These are phyloP conservation scores for Ricinus communis DNA, from an alignment of 345 rosid species.

Conservation along the genomic window DNA sequence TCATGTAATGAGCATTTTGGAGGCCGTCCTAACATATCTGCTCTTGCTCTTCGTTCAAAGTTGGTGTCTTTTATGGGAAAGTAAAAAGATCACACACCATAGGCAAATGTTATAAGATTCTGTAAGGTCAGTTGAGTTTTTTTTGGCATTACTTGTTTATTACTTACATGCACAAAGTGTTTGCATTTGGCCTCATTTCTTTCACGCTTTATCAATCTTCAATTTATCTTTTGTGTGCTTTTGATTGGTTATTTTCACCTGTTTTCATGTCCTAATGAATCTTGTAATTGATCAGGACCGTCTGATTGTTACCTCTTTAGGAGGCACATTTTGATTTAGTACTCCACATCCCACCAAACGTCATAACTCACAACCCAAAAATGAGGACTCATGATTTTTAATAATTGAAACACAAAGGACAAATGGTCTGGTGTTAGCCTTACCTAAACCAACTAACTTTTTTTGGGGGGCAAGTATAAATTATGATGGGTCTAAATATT, in stretches of 20 bases:
- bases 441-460: conserved; percentile 49
- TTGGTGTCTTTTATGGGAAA: conserved; percentile 13
- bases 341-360: conserved; percentile 13
- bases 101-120: conserved; percentile 14
- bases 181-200: conserved; percentile 15
- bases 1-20: neutral
- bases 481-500: neutral
- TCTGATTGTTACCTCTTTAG: conserved; percentile 9
- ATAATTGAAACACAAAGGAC: conserved; percentile 22
- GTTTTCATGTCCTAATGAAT: neutral
- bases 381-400: neutral
- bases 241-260: neutral
- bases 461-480: neutral
- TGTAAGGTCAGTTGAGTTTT: neutral
- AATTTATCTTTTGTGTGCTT: neutral
- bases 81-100: neutral
- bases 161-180: neutral
- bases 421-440: conserved; percentile 34
- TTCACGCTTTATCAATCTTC: neutral
- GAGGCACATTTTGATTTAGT: neutral
- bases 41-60: conserved; percentile 9
- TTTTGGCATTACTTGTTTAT: neutral
- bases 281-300: neutral
- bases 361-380: neutral
- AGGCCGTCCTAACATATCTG: conserved; percentile 11